These are phyloP conservation scores for Eimeria maxima DNA, from an alignment of 169 alveolate genomes.

Conservation along the genomic window DNA sequence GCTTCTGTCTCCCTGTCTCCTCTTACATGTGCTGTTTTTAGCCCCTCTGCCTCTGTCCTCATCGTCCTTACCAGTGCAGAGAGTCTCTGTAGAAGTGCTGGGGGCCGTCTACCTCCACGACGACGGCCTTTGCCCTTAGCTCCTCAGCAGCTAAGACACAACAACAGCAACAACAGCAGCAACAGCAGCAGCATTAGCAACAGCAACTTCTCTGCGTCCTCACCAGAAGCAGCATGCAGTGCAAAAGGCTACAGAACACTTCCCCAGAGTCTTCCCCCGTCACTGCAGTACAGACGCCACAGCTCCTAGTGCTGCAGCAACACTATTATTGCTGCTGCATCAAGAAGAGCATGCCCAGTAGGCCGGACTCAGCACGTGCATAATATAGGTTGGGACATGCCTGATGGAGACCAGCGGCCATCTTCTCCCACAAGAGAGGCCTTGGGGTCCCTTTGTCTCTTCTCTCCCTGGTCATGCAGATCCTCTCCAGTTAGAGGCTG, in stretches of 20 bases:
- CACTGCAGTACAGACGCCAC: neutral
- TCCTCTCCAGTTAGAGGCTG: slow-evolving; percentile 73
- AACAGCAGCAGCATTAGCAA: neutral
- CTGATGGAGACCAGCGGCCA: slow-evolving; percentile 24
- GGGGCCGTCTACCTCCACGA: slow-evolving; percentile 82
- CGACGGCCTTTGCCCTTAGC: slow-evolving; percentile 61
- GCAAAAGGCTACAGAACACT: neutral
- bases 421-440: slow-evolving; percentile 16
- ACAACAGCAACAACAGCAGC: slow-evolving; percentile 31
- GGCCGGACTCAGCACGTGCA: no score
- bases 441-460: slow-evolving; percentile 19
- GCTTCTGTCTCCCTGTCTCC: neutral
- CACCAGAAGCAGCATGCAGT: neutral
- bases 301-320: neutral
- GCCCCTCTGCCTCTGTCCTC: neutral
- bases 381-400: neutral
- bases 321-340: neutral
- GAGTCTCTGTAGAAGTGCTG: slow-evolving; percentile 81
- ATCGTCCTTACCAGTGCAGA: slow-evolving; percentile 73
- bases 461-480: neutral
- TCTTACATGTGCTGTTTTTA: neutral
- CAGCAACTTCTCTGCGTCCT: neutral
- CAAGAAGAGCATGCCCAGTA: no score
- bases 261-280: neutral
- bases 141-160: slow-evolving; percentile 63